Evolutionary conservation across 2,329 filamentous ascomycete species (phyloP).

Genomic region (Claviceps purpurea): DNA sequence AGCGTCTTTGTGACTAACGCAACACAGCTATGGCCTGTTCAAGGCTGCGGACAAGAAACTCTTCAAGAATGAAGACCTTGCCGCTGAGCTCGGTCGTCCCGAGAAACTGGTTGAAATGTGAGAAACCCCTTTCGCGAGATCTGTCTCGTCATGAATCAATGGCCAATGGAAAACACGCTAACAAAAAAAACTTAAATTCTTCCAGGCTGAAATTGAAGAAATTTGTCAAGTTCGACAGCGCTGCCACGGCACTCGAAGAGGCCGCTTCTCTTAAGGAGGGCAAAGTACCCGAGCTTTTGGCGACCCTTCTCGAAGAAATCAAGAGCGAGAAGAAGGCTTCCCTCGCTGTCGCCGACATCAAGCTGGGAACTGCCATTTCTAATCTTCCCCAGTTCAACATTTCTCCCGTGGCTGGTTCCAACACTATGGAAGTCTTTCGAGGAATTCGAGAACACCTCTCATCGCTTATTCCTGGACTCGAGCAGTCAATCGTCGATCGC

Average conservation of each 20-base stretch:
- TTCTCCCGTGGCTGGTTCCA: slow-evolving; percentile 54
- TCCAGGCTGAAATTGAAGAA: slow-evolving; percentile 83
- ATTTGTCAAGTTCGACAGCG: slow-evolving; percentile 95
- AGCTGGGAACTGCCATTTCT: slow-evolving; percentile 81
- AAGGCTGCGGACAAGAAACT: slow-evolving; percentile 99
- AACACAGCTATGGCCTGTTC: slow-evolving; percentile 79
- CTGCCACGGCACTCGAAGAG: slow-evolving; percentile 79
- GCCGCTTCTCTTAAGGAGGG: slow-evolving; percentile 79
- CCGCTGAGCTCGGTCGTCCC: slow-evolving; percentile 59
- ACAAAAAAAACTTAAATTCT: background rate
- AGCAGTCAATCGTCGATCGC: slow-evolving; percentile 74
- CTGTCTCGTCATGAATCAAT: background rate
- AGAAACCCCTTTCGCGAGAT: slow-evolving; percentile 19
- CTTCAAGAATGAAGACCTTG: slow-evolving; percentile 72
- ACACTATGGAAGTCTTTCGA: slow-evolving; percentile 71
- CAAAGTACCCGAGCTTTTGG: slow-evolving; percentile 82
- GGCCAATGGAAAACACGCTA: background rate
- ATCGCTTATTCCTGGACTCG: slow-evolving; percentile 78
- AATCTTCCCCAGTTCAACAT: slow-evolving; percentile 83
- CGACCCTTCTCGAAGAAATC: slow-evolving; percentile 70
- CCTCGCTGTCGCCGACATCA: slow-evolving; percentile 84
- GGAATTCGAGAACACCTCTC: slow-evolving; percentile 84
- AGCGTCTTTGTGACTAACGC: slow-evolving; percentile 16
- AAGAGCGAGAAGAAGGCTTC: slow-evolving; percentile 98
- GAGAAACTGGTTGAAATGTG: slow-evolving; percentile 81